Conservation (phyloP, 1,284 basidiomycete genomes). For the Cryptococcus hybrid region DNA sequence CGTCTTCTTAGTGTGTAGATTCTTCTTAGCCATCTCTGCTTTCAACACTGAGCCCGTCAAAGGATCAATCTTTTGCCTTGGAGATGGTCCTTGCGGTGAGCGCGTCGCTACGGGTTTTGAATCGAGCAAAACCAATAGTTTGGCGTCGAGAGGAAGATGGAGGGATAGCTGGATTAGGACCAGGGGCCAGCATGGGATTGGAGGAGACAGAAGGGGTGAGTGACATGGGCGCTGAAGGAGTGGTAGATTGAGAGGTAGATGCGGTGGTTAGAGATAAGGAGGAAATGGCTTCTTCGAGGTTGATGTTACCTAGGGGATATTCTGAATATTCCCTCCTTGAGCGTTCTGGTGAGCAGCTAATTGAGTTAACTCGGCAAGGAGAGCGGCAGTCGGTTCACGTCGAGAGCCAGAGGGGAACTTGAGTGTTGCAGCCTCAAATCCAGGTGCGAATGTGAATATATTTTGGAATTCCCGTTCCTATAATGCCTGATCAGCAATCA, state of each 20-base stretch:
- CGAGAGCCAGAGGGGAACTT: slow-evolving; percentile 69
- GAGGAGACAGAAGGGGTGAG: slow-evolving; percentile 55
- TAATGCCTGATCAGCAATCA: neutral
- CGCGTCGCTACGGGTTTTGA: slow-evolving; percentile 82
- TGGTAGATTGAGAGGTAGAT: slow-evolving; percentile 40
- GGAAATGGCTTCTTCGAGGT: slow-evolving; percentile 40
- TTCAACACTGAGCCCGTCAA: slow-evolving; percentile 92
- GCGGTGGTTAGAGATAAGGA: slow-evolving; percentile 37
- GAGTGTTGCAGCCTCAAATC: slow-evolving; percentile 95
- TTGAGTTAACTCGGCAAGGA: slow-evolving; percentile 39
- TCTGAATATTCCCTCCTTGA: slow-evolving; percentile 14
- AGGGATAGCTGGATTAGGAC: slow-evolving; percentile 23
- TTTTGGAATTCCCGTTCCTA: slow-evolving; percentile 99
- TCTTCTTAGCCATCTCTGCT: slow-evolving; percentile 99
- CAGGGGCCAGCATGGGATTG: slow-evolving; percentile 28
- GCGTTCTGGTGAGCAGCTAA: slow-evolving; percentile 34
- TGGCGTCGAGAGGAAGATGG: slow-evolving; percentile 58
- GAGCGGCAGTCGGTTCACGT: slow-evolving; percentile 14
- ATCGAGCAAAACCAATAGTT: slow-evolving; percentile 98
- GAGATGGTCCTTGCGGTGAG: slow-evolving; percentile 81
- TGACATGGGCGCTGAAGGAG: slow-evolving; percentile 45
- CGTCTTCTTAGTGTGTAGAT: slow-evolving; percentile 91
- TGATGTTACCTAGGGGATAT: slow-evolving; percentile 8
- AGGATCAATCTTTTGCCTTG: slow-evolving; percentile 92
- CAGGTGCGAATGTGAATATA: slow-evolving; percentile 95